These are phyloP conservation scores for Skeletonema tropicum DNA, from an alignment of 108 stramenopile genomes.

Conservation along the genomic window DNA sequence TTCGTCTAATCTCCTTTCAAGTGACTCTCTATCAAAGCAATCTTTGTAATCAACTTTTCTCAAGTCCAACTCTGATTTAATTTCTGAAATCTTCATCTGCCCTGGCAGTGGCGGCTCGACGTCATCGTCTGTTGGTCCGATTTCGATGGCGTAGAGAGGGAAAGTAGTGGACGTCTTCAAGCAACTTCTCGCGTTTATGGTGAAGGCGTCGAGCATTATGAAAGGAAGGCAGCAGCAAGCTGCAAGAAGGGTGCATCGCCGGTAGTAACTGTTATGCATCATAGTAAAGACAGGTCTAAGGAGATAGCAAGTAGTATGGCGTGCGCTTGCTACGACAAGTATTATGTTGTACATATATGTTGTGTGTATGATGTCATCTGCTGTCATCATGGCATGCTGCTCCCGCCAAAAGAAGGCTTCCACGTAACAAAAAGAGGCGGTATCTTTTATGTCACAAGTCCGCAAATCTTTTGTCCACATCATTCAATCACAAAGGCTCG, in stretches of 20 bases:
- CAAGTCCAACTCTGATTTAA: constrained; percentile 66
- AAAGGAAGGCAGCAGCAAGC: background rate
- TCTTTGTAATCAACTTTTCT: constrained; percentile 53
- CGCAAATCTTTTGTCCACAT: too few relatives aligned
- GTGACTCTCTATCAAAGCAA: constrained; percentile 76
- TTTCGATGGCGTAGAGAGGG: constrained; percentile 9
- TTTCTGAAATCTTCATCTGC: constrained; percentile 66
- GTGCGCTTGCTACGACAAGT: too few relatives aligned
- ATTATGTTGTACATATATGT: too few relatives aligned
- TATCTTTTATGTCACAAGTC: background rate
- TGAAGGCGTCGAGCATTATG: background rate
- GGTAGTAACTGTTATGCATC: too few relatives aligned
- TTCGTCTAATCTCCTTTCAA: constrained; percentile 1
- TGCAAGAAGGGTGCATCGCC: background rate
- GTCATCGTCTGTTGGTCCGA: constrained; percentile 45
- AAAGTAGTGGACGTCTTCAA: background rate
- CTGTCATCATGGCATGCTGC: too few relatives aligned
- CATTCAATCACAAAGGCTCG: too few relatives aligned
- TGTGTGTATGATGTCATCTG: too few relatives aligned
- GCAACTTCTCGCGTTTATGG: background rate
- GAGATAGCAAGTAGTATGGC: too few relatives aligned
- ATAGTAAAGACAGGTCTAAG: too few relatives aligned
- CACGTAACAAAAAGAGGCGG: background rate
- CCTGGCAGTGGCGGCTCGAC: constrained; percentile 54
- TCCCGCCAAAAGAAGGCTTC: too few relatives aligned